Base-by-base conservation (phyloP, 1,284 basidiomycete genomes). In the Cryptococcus amylolentus region DNA sequence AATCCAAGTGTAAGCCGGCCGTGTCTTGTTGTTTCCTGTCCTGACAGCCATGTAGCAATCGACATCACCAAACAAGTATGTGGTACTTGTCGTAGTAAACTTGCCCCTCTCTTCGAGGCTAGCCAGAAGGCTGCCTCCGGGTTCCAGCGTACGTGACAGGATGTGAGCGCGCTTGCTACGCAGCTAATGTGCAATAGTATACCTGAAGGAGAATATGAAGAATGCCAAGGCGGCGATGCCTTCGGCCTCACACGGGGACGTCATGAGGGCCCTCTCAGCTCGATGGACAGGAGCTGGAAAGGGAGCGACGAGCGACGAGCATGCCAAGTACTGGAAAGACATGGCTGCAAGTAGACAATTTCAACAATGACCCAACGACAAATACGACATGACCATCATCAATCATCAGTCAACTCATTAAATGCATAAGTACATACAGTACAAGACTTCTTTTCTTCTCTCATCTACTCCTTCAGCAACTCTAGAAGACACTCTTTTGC, bases 401-500 rank as follows among this genome's bases (percentile, higher is more conserved):
- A 14, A 42, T 40, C 20, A 42, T 42, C 41, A 42, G 18, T 4
- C 9, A 42, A 9, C 1, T 35, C 31, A 35, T 35, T 49, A 49
- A 37, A 38, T 49, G 38, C 48, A 38, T 49, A n/a, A n/a, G n/a
- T n/a, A 49, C 48, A 49, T 49, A 39, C 48, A 49, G 38, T 49
- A 39, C 48, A 49, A 16, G 23, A n/a, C 16, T 35, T 14, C 31
- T n/a, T 12, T 23, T 49, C 28, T 31, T 14, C 44, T 49, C 18
- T 54, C 13, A 57, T 35, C 6, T 10, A 35, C 31, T 58, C 35
- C 38, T 56, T 61, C 28, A 77, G 55, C 18, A 76, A 51, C 28
- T 68, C 60, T 37, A 71, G 38, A 26, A 80, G 58, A 16, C 73
- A 58, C 48, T 69, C 70, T 42, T 66, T 71, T 0, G 77, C 78